Conservation (phyloP, 83 land plant species). For the Thuja plicata region DNA sequence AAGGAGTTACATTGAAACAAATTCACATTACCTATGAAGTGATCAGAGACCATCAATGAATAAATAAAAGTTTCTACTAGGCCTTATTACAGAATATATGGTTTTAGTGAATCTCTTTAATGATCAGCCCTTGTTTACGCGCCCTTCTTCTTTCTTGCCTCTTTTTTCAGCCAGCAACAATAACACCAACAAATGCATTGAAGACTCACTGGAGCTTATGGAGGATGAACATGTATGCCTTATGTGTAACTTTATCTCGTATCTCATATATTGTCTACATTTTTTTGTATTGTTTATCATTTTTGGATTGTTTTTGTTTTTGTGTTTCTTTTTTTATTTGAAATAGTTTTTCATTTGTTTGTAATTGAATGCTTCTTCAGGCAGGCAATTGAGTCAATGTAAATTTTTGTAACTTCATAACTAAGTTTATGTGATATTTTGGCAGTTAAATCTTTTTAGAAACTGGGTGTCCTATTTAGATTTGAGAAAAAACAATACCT, state of each 20-base stretch:
- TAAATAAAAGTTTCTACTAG: not conserved
- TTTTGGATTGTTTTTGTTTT: not conserved
- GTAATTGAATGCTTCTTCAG: not conserved
- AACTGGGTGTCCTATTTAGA: not conserved
- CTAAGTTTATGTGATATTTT: not conserved
- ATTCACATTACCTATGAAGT: not conserved
- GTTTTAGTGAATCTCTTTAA: not conserved
- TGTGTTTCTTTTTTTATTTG: not conserved
- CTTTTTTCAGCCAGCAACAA: not conserved
- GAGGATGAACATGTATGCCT: not conserved
- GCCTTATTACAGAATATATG: not conserved
- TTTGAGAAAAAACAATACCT: not conserved
- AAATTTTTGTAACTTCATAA: not conserved
- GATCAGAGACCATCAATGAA: not conserved
- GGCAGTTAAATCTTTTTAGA: not conserved
- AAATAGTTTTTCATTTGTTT: not conserved
- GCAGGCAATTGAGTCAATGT: not conserved
- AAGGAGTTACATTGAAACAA: not conserved
- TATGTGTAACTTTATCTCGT: not conserved
- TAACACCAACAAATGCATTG: not conserved
- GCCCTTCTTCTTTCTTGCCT: not conserved
- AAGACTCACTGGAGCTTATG: constrained; percentile 14
- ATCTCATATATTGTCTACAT: not conserved
- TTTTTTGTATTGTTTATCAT: not conserved
- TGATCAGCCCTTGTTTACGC: not conserved